These are phyloP conservation scores for Solanum gandarillasii DNA, from an alignment of 257 asterid genomes.

Conservation along the genomic window DNA sequence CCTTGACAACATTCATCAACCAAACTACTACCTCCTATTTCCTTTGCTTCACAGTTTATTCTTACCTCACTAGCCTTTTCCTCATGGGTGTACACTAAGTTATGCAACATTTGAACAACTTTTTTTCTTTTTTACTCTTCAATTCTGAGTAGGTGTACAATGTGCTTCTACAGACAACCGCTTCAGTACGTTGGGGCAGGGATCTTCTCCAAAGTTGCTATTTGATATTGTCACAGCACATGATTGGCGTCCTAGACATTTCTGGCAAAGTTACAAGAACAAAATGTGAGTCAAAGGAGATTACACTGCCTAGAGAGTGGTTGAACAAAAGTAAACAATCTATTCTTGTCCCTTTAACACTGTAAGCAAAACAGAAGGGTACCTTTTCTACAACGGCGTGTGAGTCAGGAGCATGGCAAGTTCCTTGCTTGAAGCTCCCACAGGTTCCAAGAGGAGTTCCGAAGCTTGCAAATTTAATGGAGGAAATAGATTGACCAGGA, in stretches of 20 bases:
- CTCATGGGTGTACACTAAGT: not conserved
- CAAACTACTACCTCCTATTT: conserved; percentile 7
- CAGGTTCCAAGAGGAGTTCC: conserved; percentile 91
- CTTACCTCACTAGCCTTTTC: not conserved
- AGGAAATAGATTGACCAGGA: conserved; percentile 53
- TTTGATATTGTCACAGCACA: conserved; percentile 70
- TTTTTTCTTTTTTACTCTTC: not conserved
- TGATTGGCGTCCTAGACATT: conserved; percentile 56
- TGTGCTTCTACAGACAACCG: conserved; percentile 80
- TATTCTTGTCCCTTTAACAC: not conserved
- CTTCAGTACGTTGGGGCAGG: conserved; percentile 71
- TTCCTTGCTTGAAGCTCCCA: conserved; percentile 79
- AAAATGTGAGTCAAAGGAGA: not conserved
- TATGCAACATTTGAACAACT: not conserved
- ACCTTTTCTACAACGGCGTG: conserved; percentile 57
- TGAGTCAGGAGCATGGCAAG: conserved; percentile 80
- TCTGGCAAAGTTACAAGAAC: conserved; percentile 31
- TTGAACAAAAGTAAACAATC: not conserved
- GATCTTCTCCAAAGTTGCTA: conserved; percentile 79
- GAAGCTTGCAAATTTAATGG: conserved; percentile 91
- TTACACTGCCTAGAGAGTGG: not conserved
- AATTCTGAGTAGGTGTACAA: conserved; percentile 31
- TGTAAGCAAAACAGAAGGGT: not conserved
- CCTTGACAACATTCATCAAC: conserved; percentile 3
- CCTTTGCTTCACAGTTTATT: conserved; percentile 2